Evolutionary conservation across 257 asterid species (phyloP), one percentile per base, ranked within the genome.

Genomic region (Haberlea rhodopensis): DNA sequence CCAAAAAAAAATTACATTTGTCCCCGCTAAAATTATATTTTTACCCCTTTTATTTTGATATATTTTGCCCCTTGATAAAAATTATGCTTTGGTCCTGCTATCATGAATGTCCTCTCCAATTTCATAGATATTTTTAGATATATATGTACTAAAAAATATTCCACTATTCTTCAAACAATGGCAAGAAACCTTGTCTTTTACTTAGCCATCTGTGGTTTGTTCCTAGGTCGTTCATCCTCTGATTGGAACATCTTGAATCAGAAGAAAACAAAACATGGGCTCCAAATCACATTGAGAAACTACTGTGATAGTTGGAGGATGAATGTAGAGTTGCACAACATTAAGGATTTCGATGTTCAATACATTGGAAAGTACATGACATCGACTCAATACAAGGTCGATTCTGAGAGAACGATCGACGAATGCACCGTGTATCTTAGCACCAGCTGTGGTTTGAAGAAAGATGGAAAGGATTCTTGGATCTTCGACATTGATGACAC

Each of bases 231-330:
- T 45, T 74, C 81, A 40, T 22, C 73, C 16, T 84, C 89, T 59
- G 86, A 84, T 24, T 85, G 95, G 89, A 85, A 77, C 87, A 85
- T 89, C n/a, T 26, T 89, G 78, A 78, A 77, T 16, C 81, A 78
- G 63, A 76, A 73, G 67, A 68, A 49, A 13, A 28, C 26, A 45
- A 75, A 60, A 46, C 19, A 71, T 28, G 85, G 80, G 1, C 70
- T 80, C 32, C 75, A 74, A 19, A 87, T 87, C 82, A 82, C 84
- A 1, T 62, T 87, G 25, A 89, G 80, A 75, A 87, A 89, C 57
- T 89, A 76, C 72, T 87, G 96, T 20, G 94, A 89, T 62, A 77
- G 87, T 13, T 89, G 95, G 96, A 72, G 94, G 71, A 80, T 89
- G 81, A 85, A 89, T 46, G 95, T 85, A 5, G 94, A 89, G 83